Evolutionary conservation across 192 early-diverging fungal genomes (phyloP), one percentile per base, ranked within the genome.

Genomic region (Pilobolus umbonatus): DNA sequence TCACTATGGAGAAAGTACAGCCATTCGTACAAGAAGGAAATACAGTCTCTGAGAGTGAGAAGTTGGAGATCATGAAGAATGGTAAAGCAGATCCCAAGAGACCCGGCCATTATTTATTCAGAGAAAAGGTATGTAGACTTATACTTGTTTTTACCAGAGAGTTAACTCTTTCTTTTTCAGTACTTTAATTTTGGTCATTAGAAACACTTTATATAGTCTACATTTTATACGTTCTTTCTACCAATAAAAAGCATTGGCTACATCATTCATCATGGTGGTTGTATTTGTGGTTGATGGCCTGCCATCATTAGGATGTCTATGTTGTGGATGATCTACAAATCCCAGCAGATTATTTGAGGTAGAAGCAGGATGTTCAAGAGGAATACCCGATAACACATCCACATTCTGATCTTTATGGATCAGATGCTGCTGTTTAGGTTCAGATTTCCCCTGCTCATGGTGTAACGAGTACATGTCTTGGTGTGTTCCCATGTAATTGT

Each of bases 1-100:
- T 97, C 31, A 93, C 94, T 4, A 95, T 99, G 93, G 94, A 95
- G 65, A 99, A 99, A 67, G 48, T 85, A 34, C 34, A 39, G 14
- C 42, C 53, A 14, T 57, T 39, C 22, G 42, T 26, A 0, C 40
- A 59, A 21, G 50, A 44, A 34, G 43, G 56, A 9, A 38, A 58
- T 26, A 47, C 48, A 42, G 22, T 42, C 29, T 57, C 34, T 45
- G 58, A 62, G 11, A 58, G 44, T 48, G 53, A 60, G 32, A 50
- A 61, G 48, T 47, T 11, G 15, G 58, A 60, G 17, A 54, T 48
- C 8, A 28, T 7, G n/a, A 29, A 60, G 56, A 32, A 67, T 9
- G 32, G 55, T n/a, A 17, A 29, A 30, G 54, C 61, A 42, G 55
- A 43, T 14, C 30, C 50, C 14, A 64, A 64, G 32, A 62, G 62